These are phyloP conservation scores for Ceratorhiza oryzae-sativae DNA, from an alignment of 1,284 basidiomycete species.

Conservation along the genomic window DNA sequence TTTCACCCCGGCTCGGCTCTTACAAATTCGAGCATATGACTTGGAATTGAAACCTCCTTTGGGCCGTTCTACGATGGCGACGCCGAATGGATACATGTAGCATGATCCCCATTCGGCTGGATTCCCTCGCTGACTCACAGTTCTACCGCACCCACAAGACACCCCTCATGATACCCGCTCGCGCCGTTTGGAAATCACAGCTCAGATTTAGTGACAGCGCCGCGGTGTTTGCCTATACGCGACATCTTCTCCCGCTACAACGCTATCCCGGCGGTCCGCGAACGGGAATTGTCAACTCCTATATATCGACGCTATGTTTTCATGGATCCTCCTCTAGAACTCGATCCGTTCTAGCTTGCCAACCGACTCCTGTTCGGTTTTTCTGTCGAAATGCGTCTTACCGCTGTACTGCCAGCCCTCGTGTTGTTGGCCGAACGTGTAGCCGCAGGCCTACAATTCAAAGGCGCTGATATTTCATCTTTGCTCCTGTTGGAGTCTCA, in stretches of 20 bases:
- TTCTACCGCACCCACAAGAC: background rate
- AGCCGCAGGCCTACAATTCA: constrained; percentile 54
- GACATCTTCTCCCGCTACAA: background rate
- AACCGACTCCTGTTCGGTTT: background rate
- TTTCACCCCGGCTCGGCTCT: background rate
- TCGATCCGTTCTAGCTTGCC: background rate
- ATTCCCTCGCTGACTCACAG: background rate
- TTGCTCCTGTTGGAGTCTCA: constrained; percentile 61
- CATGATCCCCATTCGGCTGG: background rate
- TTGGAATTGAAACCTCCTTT: constrained; percentile 5
- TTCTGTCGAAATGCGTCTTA: background rate
- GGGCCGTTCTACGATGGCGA: background rate
- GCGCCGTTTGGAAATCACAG: background rate
- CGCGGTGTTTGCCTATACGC: background rate
- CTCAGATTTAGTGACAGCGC: background rate
- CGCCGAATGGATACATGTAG: background rate
- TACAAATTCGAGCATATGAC: constrained; percentile 3
- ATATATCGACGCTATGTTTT: background rate
- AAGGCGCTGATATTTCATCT: constrained; percentile 68
- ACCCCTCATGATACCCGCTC: background rate
- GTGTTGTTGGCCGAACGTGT: constrained; percentile 13
- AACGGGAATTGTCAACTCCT: constrained; percentile 6
- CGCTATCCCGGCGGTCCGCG: background rate
- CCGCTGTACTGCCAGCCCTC: background rate
- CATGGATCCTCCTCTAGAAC: background rate